Percentiles rank a stretch among this genome's conserved stretches.
Conservation (phyloP, 139 green algal genomes). For the Volvox africanus region DNA sequence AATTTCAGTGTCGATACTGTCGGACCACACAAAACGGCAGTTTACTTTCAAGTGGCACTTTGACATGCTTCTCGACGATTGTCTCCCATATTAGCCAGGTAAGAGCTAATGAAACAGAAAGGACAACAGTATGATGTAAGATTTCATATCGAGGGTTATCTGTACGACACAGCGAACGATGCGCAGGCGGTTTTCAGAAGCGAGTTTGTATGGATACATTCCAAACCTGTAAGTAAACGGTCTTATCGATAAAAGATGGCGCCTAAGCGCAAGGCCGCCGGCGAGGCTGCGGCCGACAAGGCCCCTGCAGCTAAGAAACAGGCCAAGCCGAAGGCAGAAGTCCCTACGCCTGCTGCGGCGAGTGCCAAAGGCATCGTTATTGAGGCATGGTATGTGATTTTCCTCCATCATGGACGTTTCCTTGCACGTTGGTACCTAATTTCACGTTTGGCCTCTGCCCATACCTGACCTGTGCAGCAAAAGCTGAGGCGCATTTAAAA, state of each 20-base stretch:
- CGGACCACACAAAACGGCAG: too few species aligned
- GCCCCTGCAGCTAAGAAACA: not conserved
- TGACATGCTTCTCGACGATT: too few species aligned
- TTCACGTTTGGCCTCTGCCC: not conserved
- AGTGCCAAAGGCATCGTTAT: slow-evolving; percentile 19
- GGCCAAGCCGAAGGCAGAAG: not conserved
- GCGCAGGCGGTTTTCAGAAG: too few species aligned
- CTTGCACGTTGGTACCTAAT: not conserved
- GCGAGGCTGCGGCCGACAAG: not conserved
- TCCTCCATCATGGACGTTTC: not conserved
- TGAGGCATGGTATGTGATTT: slow-evolving; percentile 26
- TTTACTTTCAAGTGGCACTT: too few species aligned
- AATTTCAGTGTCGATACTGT: too few species aligned
- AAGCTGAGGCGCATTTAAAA: slow-evolving; percentile 55
- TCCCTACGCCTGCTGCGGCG: not conserved
- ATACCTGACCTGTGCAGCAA: slow-evolving; percentile 26
- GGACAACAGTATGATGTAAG: too few species aligned
- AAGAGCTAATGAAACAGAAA: too few species aligned
- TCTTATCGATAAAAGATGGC: not conserved
- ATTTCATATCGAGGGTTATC: too few species aligned
- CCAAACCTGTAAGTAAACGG: too few species aligned
- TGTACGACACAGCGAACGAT: too few species aligned
- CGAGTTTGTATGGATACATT: too few species aligned
- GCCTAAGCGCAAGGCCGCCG: slow-evolving; percentile 28
- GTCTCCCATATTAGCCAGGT: too few species aligned